These are phyloP conservation scores for Lactarius sanguifluus DNA, from an alignment of 768 basidiomycete species.

Conservation along the genomic window DNA sequence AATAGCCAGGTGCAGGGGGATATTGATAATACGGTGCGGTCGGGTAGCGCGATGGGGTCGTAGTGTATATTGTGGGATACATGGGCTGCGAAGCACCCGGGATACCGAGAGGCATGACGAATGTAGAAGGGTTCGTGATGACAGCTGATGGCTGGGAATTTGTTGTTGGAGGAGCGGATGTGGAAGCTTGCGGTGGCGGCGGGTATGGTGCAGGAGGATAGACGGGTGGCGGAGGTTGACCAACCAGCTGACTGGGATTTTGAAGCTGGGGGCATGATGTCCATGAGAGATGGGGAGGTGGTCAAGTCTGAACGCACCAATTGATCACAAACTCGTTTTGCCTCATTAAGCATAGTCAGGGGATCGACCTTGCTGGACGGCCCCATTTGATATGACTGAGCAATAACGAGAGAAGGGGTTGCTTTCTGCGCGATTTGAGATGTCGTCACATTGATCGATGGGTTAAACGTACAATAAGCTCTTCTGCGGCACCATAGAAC, in stretches of 20 bases:
- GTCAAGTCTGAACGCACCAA: conserved; percentile 48
- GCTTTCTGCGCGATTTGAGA: conserved; percentile 41
- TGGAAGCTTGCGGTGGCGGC: conserved; percentile 35
- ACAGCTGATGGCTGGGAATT: conserved; percentile 45
- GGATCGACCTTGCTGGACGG: conserved; percentile 71
- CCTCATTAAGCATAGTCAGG: conserved; percentile 68
- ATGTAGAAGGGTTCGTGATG: conserved; percentile 70
- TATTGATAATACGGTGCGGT: conserved; percentile 66
- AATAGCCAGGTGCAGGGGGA: conserved; percentile 38
- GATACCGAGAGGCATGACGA: conserved; percentile 63
- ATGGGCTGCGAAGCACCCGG: conserved; percentile 45
- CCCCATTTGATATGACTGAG: conserved; percentile 79
- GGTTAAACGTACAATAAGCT: conserved; percentile 63
- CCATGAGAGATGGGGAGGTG: conserved; percentile 13
- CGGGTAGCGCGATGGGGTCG: conserved; percentile 49
- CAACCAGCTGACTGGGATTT: conserved; percentile 68
- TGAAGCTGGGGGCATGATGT: conserved; percentile 50
- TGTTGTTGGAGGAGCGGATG: conserved; percentile 35
- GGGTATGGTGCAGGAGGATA: conserved; percentile 41
- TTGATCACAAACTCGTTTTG: conserved; percentile 74
- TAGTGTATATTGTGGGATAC: conserved; percentile 38
- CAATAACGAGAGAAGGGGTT: conserved; percentile 67
- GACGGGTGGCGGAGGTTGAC: conserved; percentile 62
- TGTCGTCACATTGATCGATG: conserved; percentile 20
- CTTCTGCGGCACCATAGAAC: conserved; percentile 83